Base-by-base conservation (phyloP, 176 grass and related monocot species). In the Eleusine indica region DNA sequence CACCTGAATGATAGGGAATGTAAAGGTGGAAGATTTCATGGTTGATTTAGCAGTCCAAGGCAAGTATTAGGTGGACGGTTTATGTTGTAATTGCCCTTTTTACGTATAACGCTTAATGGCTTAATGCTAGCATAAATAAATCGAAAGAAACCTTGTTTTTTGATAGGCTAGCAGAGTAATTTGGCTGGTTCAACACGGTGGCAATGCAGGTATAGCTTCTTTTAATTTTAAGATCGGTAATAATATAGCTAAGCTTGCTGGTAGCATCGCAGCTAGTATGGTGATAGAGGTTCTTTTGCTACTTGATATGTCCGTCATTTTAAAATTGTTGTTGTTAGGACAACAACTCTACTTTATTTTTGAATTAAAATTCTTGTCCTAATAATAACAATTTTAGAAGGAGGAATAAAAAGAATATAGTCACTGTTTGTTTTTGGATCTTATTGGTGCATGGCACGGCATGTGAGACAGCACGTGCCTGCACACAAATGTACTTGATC, bases 11-110 rank as follows among this genome's bases (percentile, higher is more conserved):
- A 18, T 3, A 48, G 9, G 32, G 9, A 30, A 68, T 80, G 64
- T 53, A 69, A 54, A 53, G 35, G 77, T 80, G 43, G 22, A 78
- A 72, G 70, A 72, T 72, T 72, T 46, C 42, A 72, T 30, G 44
- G 70, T 0, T 38, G 48, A 75, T 14, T 30, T 38, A 56, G 70
- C 11, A 73, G n/a, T 73, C 17, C 35, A 74, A 39, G 78, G 78
- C 78, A 69, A 64, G 65, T 54, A 80, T 80, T 69, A 69, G 78
- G 40, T 68, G 46, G 2, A 53, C 37, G 42, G 25, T 66, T 18
- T 74, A 19, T 18, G 13, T 53, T 41, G 7, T 25, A 28, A 53
- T 42, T 53, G 47, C 19, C 78, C 25, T 43, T 46, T 40, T 7
- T 9, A 42, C 14, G 74, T 12, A 65, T 74, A 19, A 19, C 29